A percentile compares a stretch with the other conserved stretches of the same genome.
Evolutionary conservation across 495 filamentous ascomycete species (phyloP).

Genomic region (Daldinia loculata): DNA sequence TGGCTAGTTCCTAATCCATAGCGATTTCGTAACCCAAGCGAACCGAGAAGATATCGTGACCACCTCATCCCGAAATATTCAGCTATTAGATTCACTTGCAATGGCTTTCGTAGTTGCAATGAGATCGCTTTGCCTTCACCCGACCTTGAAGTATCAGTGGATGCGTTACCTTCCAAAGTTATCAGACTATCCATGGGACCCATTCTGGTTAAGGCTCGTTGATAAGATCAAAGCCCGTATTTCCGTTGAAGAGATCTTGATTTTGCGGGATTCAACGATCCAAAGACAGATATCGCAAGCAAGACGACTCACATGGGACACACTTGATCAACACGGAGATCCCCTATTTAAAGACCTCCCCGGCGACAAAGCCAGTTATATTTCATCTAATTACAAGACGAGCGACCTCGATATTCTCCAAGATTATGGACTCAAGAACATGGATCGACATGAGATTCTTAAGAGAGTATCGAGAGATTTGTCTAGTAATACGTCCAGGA

Average conservation of each 20-base stretch:
- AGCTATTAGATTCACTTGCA: slow-evolving; percentile 39
- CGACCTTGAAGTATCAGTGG: slow-evolving; percentile 44
- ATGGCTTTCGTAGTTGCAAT: slow-evolving; percentile 44
- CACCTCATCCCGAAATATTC: slow-evolving; percentile 37
- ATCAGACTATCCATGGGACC: slow-evolving; percentile 20
- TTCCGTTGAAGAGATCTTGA: not conserved
- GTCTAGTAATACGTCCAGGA: slow-evolving; percentile 13
- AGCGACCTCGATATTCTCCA: slow-evolving; percentile 12
- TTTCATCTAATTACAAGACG: slow-evolving; percentile 16
- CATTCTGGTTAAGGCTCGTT: slow-evolving; percentile 31
- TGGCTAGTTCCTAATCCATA: slow-evolving; percentile 57
- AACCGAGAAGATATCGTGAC: slow-evolving; percentile 53
- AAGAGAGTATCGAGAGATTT: slow-evolving; percentile 10
- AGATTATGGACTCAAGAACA: slow-evolving; percentile 1
- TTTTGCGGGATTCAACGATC: not conserved
- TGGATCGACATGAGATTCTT: not conserved
- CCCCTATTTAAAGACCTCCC: slow-evolving; percentile 38
- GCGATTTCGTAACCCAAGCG: slow-evolving; percentile 57
- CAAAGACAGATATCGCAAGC: not conserved
- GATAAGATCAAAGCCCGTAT: slow-evolving; percentile 29
- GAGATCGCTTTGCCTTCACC: slow-evolving; percentile 39
- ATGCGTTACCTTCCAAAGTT: slow-evolving; percentile 43
- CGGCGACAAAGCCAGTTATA: slow-evolving; percentile 9
- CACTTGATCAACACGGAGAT: slow-evolving; percentile 17
- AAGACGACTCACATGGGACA: not conserved